Percentiles rank a stretch among this genome's conserved stretches.
Evolutionary conservation across 2,329 filamentous ascomycete genomes (phyloP).

Genomic region (Epichloe coenophiala): DNA sequence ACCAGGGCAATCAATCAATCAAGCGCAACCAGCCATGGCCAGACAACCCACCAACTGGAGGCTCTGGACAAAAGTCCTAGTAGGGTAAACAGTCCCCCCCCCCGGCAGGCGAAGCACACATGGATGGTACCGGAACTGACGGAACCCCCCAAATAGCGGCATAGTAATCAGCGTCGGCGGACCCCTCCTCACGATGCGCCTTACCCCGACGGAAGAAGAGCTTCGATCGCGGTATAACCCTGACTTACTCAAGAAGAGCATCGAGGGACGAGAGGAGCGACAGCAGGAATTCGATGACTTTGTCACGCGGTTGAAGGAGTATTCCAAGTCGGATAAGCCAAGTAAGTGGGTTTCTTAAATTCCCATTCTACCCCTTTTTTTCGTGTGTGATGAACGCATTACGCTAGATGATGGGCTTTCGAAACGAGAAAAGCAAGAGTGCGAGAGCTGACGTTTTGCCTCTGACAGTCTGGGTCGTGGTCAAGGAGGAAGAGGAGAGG

Average conservation of each 20-base stretch:
- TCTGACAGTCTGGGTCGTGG: slow-evolving; percentile 34
- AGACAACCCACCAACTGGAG: slow-evolving; percentile 40
- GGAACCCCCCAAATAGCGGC: slow-evolving; percentile 38
- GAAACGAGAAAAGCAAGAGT: background rate
- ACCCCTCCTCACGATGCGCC: slow-evolving; percentile 67
- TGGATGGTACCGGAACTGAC: too few relatives aligned
- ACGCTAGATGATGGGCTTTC: background rate
- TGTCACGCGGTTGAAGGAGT: slow-evolving; percentile 69
- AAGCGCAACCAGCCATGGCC: slow-evolving; percentile 14
- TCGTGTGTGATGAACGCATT: too few relatives aligned
- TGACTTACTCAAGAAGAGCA: slow-evolving; percentile 75
- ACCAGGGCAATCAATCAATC: background rate
- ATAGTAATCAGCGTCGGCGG: slow-evolving; percentile 64
- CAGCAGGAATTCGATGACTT: slow-evolving; percentile 87
- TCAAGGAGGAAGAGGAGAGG: slow-evolving; percentile 33
- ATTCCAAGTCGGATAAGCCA: slow-evolving; percentile 81
- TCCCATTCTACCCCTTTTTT: too few relatives aligned
- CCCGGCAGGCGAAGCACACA: too few relatives aligned
- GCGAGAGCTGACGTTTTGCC: background rate
- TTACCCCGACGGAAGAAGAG: slow-evolving; percentile 80
- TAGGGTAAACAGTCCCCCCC: slow-evolving; percentile 33
- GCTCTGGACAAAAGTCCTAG: slow-evolving; percentile 56
- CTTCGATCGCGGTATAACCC: slow-evolving; percentile 87
- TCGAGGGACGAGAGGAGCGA: slow-evolving; percentile 63
- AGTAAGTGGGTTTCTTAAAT: slow-evolving; percentile 42